Evolutionary conservation across 202 grass and related monocot genomes (phyloP), one percentile per base, ranked within the genome.

Genomic region (Thinopyrum obtusiflorum): DNA sequence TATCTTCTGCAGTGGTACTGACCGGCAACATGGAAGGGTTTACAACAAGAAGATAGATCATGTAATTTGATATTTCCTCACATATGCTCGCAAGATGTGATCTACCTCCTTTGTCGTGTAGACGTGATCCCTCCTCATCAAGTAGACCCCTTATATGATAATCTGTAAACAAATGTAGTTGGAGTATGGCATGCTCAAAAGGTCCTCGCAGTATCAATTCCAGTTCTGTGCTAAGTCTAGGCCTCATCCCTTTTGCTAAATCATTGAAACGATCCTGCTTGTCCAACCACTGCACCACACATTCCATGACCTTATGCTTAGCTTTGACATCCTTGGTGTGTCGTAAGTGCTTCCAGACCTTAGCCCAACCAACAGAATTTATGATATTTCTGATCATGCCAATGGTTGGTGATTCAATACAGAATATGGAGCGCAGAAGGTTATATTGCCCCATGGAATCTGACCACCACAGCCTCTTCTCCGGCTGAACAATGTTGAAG

Each of bases 1-100:
- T 55, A 55, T 76, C 72, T 55, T 55, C 13, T 76, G 72, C 14
- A 76, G 72, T 64, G n/a, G 24, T 44, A 25, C 59, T 42, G 59
- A 80, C 77, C 1, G 77, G 77, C 6, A 65, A 46, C 77, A 80
- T 80, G 21, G 77, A 80, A 80, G 77, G 77, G 4, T 80, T 62
- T 21, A 80, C 61, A 6, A 18, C 77, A 10, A 80, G 33, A 80
- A 80, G 77, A 44, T 80, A 78, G n/a, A 78, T 4, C 75, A 78
- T 78, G 55, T 61, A 78, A 18, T 61, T 55, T 78, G 75, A 61
- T 61, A 78, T 80, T 61, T 61, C 17, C 57, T 80, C 61, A 64
- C 77, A 40, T 42, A 63, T 46, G 69, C 24, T 26, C 39, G 26
- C 39, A 73, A 46, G 23, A 73, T 27, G 1, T 27, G 18, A 69